Evolutionary conservation across 2,329 filamentous ascomycete species (phyloP).

Genomic region (Huntiella decipiens): DNA sequence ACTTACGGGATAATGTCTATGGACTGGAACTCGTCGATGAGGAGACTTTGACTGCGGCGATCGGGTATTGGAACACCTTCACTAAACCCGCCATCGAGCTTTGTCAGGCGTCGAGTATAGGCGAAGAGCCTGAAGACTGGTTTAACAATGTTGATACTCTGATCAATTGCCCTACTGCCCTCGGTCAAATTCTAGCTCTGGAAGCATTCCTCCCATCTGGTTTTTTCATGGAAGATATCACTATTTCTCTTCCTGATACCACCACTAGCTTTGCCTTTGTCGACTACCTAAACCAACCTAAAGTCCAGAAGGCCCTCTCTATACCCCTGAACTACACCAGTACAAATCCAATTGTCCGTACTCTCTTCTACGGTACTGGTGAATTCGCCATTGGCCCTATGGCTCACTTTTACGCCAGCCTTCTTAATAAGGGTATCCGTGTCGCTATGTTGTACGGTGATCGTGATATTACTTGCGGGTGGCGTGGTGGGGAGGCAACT

Average conservation of each 20-base stretch:
- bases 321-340: conserved; percentile 40
- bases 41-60: conserved; percentile 17
- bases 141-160: conserved; percentile 19
- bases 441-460: conserved; percentile 55
- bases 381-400: conserved; percentile 8
- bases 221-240: conserved; percentile 42
- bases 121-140: conserved; percentile 22
- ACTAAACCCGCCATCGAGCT: neutral
- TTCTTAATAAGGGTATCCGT: conserved; percentile 43
- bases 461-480: conserved; percentile 45
- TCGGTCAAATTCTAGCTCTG: conserved; percentile 18
- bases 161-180: conserved; percentile 11
- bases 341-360: conserved; percentile 45
- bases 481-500: conserved; percentile 56
- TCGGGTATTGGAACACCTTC: neutral
- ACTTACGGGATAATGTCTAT: conserved; percentile 47
- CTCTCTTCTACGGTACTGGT: conserved; percentile 24
- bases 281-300: conserved; percentile 43
- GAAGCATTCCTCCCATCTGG: conserved; percentile 19
- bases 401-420: conserved; percentile 30
- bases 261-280: conserved; percentile 43
- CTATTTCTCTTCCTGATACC: conserved; percentile 34
- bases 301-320: conserved; percentile 39
- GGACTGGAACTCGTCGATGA: conserved; percentile 37
- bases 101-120: conserved; percentile 16